Evolutionary conservation across 768 basidiomycete species (phyloP).

Genomic region (Boletus eberwhitei): DNA sequence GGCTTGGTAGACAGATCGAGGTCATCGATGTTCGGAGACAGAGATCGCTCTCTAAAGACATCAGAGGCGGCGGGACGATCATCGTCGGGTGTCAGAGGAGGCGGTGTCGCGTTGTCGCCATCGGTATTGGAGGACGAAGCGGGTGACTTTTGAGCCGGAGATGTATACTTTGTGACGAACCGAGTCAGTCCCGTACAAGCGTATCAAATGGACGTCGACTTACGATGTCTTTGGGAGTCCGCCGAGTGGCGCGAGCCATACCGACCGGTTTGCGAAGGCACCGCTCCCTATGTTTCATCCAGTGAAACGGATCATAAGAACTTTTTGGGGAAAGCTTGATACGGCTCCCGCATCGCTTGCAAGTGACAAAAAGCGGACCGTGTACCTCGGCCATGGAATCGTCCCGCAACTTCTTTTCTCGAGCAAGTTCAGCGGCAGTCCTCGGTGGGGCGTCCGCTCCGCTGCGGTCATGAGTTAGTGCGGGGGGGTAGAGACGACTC

Average conservation of each 20-base stretch:
- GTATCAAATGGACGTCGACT: slow-evolving; percentile 1
- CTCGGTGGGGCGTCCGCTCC: slow-evolving; percentile 27
- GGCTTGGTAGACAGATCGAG: slow-evolving; percentile 15
- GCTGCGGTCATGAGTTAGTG: slow-evolving; percentile 19
- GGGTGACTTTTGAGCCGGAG: slow-evolving; percentile 21
- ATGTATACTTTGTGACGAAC: slow-evolving; percentile 18
- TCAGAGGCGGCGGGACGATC: slow-evolving; percentile 21
- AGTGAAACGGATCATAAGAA: slow-evolving; percentile 63
- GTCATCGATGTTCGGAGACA: slow-evolving; percentile 22
- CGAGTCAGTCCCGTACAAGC: background rate
- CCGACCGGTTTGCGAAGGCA: slow-evolving; percentile 49
- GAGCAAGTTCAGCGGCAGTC: slow-evolving; percentile 43
- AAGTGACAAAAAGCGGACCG: slow-evolving; percentile 49
- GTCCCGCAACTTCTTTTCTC: slow-evolving; percentile 49
- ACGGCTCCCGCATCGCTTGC: slow-evolving; percentile 49
- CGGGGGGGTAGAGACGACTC: background rate
- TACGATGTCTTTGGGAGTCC: slow-evolving; percentile 25
- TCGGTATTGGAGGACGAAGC: slow-evolving; percentile 30
- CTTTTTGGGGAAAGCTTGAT: slow-evolving; percentile 71
- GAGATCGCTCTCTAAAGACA: slow-evolving; percentile 24
- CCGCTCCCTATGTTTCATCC: slow-evolving; percentile 59
- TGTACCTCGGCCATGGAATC: slow-evolving; percentile 54
- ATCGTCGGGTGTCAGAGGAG: slow-evolving; percentile 37
- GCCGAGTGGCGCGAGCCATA: slow-evolving; percentile 11
- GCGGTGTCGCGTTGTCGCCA: slow-evolving; percentile 32